These are phyloP conservation scores for Melastoma candidum DNA, from an alignment of 441 rosid genomes.

Conservation along the genomic window DNA sequence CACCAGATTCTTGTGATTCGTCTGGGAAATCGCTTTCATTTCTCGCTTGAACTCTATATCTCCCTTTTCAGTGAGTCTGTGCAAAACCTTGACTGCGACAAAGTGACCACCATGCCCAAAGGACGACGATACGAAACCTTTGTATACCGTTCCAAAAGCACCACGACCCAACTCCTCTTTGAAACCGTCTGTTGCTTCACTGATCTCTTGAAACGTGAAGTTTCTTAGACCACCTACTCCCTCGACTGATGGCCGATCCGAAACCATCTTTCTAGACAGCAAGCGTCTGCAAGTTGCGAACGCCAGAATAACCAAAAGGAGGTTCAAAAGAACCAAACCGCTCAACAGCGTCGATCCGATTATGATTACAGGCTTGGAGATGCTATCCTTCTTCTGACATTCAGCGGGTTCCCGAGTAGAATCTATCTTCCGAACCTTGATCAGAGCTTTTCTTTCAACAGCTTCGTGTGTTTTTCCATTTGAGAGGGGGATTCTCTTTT, in stretches of 20 bases:
- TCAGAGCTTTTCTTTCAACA: conserved; percentile 11
- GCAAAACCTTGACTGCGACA: conserved; percentile 18
- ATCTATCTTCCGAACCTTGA: conserved; percentile 14
- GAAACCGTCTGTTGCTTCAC: conserved; percentile 11
- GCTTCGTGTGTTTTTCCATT: conserved; percentile 10
- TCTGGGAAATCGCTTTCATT: conserved; percentile 24
- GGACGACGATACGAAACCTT: conserved; percentile 2
- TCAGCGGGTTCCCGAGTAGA: background rate
- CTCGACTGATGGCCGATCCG: background rate
- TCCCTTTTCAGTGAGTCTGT: conserved; percentile 11
- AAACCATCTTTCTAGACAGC: background rate
- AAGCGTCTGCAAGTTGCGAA: background rate
- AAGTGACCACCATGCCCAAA: background rate
- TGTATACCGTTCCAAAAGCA: conserved; percentile 13
- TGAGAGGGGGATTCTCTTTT: conserved; percentile 26
- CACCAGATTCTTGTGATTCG: conserved; percentile 39
- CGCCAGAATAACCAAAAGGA: conserved; percentile 3
- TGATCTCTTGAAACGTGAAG: conserved; percentile 9
- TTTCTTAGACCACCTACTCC: background rate
- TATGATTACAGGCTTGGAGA: conserved; percentile 1
- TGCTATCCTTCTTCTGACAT: conserved; percentile 6
- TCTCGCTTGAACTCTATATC: conserved; percentile 28
- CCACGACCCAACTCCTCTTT: conserved; percentile 13
- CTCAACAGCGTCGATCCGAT: conserved; percentile 6
- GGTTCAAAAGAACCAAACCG: conserved; percentile 1